phyloP scores from a whole-genome alignment of 2,329 filamentous ascomycete species.

The Atkinsonella texensis region DNA sequence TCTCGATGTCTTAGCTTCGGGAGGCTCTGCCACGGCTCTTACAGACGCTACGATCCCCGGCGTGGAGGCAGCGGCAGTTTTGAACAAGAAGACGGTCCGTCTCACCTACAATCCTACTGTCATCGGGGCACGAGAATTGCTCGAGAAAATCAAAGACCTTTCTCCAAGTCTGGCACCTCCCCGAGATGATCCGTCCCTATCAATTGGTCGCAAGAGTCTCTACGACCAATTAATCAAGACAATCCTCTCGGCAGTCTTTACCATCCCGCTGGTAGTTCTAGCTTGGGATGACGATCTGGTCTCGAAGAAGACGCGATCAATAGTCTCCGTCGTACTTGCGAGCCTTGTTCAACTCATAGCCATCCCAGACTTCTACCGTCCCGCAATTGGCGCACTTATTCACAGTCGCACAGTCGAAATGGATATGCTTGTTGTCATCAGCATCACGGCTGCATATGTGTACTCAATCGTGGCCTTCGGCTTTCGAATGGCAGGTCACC shows the following conservation, averaged over 20 bases:
- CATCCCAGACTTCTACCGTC: constrained; percentile 35
- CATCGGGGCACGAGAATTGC: constrained; percentile 20
- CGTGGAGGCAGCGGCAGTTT: constrained; percentile 13
- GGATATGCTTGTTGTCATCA: constrained; percentile 43
- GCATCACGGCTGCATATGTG: constrained; percentile 39
- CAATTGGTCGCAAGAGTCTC: constrained; percentile 18
- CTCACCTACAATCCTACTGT: constrained; percentile 22
- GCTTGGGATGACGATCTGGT: constrained; percentile 18
- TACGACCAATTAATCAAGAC: constrained; percentile 22
- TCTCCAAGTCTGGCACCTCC: constrained; percentile 19
- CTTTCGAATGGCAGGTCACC: constrained; percentile 19
- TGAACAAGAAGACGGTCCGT: constrained; percentile 20
- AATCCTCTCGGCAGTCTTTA: constrained; percentile 16
- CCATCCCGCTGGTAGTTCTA: constrained; percentile 21
- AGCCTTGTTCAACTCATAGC: constrained; percentile 39
- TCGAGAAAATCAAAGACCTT: constrained; percentile 10
- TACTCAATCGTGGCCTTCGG: constrained; percentile 32
- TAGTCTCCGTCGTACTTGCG: constrained; percentile 31
- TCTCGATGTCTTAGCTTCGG: constrained; percentile 17
- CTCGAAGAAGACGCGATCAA: constrained; percentile 11
- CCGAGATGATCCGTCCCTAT: constrained; percentile 19
- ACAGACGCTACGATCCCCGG: constrained; percentile 12
- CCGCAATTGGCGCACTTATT: constrained; percentile 34
- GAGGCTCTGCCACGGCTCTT: constrained; percentile 11
- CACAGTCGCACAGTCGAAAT: constrained; percentile 36